phyloP scores from a whole-genome alignment of 2,329 filamentous ascomycete genomes.

The Ophiostoma populinum region DNA sequence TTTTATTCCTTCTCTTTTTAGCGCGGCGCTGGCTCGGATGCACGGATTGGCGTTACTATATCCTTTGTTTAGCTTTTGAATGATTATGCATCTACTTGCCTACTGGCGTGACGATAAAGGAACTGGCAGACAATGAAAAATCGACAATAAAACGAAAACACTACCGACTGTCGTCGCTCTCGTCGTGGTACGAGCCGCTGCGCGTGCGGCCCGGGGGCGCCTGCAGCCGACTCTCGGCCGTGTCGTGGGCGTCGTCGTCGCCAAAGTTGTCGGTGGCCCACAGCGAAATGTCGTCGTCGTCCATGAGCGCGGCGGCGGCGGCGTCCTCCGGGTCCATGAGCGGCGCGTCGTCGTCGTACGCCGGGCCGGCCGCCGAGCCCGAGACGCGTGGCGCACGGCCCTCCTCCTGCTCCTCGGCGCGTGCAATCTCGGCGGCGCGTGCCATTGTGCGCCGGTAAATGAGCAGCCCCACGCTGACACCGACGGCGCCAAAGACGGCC shows the following conservation, averaged over 20 bases:
- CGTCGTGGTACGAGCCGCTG: slow-evolving; percentile 5
- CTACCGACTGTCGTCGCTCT: slow-evolving; percentile 3
- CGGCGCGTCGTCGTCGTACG: slow-evolving; percentile 12
- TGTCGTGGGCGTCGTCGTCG: slow-evolving; percentile 11
- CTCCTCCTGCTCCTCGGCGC: slow-evolving; percentile 26
- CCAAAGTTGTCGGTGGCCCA: slow-evolving; percentile 30
- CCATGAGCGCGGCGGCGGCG: slow-evolving; percentile 36
- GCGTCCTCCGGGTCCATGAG: slow-evolving; percentile 23
- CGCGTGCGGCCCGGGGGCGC: background rate
- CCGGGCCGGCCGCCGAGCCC: slow-evolving; percentile 25
- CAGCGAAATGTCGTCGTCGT: slow-evolving; percentile 40
- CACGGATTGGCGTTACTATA: no score
- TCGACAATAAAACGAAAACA: background rate
- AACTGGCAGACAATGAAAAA: background rate
- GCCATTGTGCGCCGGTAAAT: slow-evolving; percentile 64
- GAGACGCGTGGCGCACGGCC: slow-evolving; percentile 4
- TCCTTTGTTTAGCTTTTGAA: no score
- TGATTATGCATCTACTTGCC: background rate
- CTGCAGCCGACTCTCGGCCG: background rate
- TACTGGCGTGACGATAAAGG: no score
- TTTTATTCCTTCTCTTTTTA: background rate
- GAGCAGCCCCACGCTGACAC: slow-evolving; percentile 59
- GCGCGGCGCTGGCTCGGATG: no score
- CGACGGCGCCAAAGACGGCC: slow-evolving; percentile 50
- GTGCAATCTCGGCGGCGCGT: slow-evolving; percentile 39